Evolutionary conservation across 352 stramenopile species (phyloP).

Genomic region (Ophiocytium majus): DNA sequence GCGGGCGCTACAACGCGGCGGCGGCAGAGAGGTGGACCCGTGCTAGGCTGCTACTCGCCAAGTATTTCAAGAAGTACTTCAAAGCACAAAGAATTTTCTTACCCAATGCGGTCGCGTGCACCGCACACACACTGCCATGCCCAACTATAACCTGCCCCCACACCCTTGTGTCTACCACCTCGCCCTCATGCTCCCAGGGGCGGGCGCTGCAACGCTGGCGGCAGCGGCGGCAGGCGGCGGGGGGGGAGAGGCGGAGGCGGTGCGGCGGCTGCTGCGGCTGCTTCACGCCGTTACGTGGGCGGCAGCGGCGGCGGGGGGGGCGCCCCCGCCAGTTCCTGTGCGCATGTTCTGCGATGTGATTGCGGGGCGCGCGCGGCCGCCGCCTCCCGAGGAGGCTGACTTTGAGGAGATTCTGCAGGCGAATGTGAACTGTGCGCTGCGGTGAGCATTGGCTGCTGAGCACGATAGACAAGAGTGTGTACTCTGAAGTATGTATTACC

Average conservation of each 20-base stretch:
- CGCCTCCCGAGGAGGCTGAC: conserved; percentile 13
- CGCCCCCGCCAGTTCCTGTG: background rate
- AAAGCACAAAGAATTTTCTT: too few relatives aligned
- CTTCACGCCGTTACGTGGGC: background rate
- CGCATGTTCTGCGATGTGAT: conserved; percentile 1
- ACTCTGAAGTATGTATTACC: too few relatives aligned
- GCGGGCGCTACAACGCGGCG: too few relatives aligned
- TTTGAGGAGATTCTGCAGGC: conserved; percentile 15
- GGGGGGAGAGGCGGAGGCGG: background rate
- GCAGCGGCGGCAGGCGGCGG: background rate
- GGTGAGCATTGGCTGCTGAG: background rate
- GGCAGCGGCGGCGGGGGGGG: background rate
- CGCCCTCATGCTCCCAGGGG: too few relatives aligned
- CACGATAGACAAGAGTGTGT: too few relatives aligned
- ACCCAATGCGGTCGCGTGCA: too few relatives aligned
- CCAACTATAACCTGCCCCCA: too few relatives aligned
- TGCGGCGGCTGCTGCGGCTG: background rate
- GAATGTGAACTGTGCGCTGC: background rate
- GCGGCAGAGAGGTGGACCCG: too few relatives aligned
- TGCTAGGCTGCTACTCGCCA: too few relatives aligned
- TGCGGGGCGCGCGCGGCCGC: background rate
- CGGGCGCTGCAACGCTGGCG: background rate
- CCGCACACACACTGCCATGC: too few relatives aligned
- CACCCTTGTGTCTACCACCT: too few relatives aligned
- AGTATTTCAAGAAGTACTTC: too few relatives aligned